Base-by-base conservation (phyloP, 768 basidiomycete genomes). In the Galerina sulciceps region DNA sequence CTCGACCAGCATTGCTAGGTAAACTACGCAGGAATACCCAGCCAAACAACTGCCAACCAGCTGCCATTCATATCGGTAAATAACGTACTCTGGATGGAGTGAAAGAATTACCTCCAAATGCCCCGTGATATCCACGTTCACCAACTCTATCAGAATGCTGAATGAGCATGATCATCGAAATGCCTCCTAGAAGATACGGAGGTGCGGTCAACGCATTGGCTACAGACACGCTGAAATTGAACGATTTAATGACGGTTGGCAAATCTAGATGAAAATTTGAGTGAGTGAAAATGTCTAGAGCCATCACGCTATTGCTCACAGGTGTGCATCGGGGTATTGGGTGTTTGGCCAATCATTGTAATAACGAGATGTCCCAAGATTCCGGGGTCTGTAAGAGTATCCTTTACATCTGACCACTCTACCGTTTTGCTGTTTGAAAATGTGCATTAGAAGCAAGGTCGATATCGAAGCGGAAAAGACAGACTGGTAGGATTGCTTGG, bases 151-250 rank as follows among this genome's bases (percentile, higher is more conserved):
- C 75, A 2, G 73, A 75, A 52, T 75, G 72, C 40, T 67, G 63
- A 14, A 74, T 70, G 35, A 75, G 63, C 26, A 67, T 49, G 41
- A 76, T 62, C 69, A 71, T 73, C 18, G 70, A 59, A 18, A 75
- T 70, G 36, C 69, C 72, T 67, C 75, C 73, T 0, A 76, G 61
- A 46, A 76, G 53, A 53, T 76, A 74, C 6, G 75, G 75, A 11
- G 75, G 75, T 1, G 75, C 75, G 0, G 75, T 76, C 17, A 77
- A 57, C 0, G 76, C 76, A 48, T 77, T 77, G 5, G 76, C 72
- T 17, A 69, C 67, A 46, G 72, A 74, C 10, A 75, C 71, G 60
- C 68, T 69, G 63, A 77, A 77, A 51, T 74, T 51, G 62, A 77
- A 76, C 0, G 72, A 70, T 52, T 76, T 76, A 60, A 77, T 76